Conservation (phyloP, 2,329 filamentous ascomycete genomes). For the Fusarium multiceps region DNA sequence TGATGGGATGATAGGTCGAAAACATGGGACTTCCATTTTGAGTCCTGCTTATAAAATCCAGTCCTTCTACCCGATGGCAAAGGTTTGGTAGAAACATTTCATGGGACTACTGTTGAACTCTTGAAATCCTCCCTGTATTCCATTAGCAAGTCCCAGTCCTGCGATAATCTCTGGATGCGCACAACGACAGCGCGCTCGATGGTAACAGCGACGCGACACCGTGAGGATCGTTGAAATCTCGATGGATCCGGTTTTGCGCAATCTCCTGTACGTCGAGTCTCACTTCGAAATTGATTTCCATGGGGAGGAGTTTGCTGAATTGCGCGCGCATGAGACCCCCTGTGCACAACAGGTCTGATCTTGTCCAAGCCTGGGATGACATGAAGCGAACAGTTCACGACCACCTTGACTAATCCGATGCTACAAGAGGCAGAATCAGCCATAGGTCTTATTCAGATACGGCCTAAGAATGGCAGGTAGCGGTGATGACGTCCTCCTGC, state of each 20-base stretch:
- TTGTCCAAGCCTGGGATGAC: neutral
- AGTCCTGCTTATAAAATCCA: neutral
- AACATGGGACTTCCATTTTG: neutral
- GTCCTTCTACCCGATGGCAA: neutral
- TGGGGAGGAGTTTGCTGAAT: too few relatives aligned
- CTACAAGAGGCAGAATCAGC: too few relatives aligned
- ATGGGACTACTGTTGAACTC: neutral
- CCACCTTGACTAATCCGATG: too few relatives aligned
- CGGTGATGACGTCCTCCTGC: too few relatives aligned
- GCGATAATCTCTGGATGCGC: neutral
- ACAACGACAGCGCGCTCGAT: neutral
- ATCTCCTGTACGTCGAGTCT: too few relatives aligned
- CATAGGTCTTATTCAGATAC: neutral
- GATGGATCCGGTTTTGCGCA: fast-evolving
- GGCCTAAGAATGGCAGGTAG: too few relatives aligned
- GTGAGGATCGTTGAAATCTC: neutral
- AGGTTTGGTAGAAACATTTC: neutral
- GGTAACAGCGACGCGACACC: neutral
- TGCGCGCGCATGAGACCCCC: too few relatives aligned
- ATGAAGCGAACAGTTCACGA: too few relatives aligned
- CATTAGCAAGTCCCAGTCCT: neutral
- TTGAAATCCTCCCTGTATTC: neutral
- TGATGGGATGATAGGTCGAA: neutral
- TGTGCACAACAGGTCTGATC: too few relatives aligned
- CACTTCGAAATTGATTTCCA: neutral